Base-by-base conservation (phyloP, 1,284 basidiomycete species). In the Tilletiopsis washingtonensis region DNA sequence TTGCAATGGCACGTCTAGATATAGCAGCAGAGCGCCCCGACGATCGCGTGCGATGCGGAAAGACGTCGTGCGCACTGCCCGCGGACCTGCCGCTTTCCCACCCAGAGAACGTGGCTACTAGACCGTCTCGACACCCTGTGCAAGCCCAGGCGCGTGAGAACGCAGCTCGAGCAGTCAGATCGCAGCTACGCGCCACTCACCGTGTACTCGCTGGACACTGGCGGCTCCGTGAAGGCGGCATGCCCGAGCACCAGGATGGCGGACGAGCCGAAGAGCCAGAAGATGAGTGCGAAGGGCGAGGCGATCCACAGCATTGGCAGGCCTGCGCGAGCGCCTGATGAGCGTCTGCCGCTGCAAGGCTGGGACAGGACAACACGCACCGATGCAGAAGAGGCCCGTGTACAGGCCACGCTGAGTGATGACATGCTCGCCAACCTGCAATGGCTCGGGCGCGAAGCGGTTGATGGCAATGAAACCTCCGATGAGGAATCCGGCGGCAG, bases 381-480 rank as follows among this genome's bases (percentile, higher is more conserved):
- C 75, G 43, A 76, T 67, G 44, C 73, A 62, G 40, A 75, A 69
- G 1, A 75, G 58, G 15, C 62, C 73, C 82, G 64, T 88, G 76
- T 67, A 88, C 26, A 73, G 57, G 15, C 55, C 59, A 73, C 86
- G 86, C 74, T 89, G 89, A 5, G 88, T 89, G 59, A 91, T 76
- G 49, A 82, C 79, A 58, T 83, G 81, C 46, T 83, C 81, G 53
- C 86, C 88, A 46, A 90, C 76, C 71, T 90, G 84, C 58, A 71
- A 67, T 3, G 70, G 70, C 47, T 73, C 70, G 3, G 70, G 69
- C 4, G 70, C 62, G 62, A 86, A 96, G 68, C 80, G 83, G 77
- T 90, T 91, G 77, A 97, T 93, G 40, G 82, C 81, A 27, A 82
- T 75, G 76, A 96, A 97, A 2, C 93, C 93, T 42, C 88, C 88